phyloP scores from a whole-genome alignment of 805 yeast genomes.

The Hemisphaericaspora nanyangensis region DNA sequence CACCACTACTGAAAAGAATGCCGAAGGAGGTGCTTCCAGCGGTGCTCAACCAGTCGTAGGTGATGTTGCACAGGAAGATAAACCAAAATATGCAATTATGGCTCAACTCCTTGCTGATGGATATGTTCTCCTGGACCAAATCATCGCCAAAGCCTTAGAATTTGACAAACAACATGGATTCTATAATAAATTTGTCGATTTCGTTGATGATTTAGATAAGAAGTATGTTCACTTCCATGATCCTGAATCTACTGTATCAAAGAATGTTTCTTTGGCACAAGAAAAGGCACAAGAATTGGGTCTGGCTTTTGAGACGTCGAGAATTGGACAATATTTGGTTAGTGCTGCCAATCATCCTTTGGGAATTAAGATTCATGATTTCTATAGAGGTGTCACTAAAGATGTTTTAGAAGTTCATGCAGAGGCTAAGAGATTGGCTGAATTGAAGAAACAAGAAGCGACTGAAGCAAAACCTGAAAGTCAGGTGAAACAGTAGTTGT shows the following conservation, averaged over 20 bases:
- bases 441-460: conserved; percentile 39
- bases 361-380: conserved; percentile 59
- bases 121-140: conserved; percentile 58
- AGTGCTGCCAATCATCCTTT: conserved; percentile 42
- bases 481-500: too few relatives aligned
- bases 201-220: conserved; percentile 51
- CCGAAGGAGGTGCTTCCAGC: not conserved
- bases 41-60: conserved; percentile 27
- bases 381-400: conserved; percentile 52
- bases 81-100: conserved; percentile 70
- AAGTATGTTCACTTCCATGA: conserved; percentile 58
- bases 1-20: conserved; percentile 9
- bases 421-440: conserved; percentile 71
- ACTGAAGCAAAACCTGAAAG: too few relatives aligned
- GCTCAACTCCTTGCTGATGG: conserved; percentile 79
- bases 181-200: conserved; percentile 52
- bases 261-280: conserved; percentile 35
- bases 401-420: conserved; percentile 64
- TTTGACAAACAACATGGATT: conserved; percentile 65
- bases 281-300: conserved; percentile 31
- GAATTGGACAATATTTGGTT: conserved; percentile 39
- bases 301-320: conserved; percentile 1
- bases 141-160: conserved; percentile 57
- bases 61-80: conserved; percentile 69
- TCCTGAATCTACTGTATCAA: conserved; percentile 41